Percentiles rank a stretch among this genome's conserved stretches.
Evolutionary conservation across 371 early-diverging fungal genomes (phyloP).

Genomic region (Mucor plumbeus): DNA sequence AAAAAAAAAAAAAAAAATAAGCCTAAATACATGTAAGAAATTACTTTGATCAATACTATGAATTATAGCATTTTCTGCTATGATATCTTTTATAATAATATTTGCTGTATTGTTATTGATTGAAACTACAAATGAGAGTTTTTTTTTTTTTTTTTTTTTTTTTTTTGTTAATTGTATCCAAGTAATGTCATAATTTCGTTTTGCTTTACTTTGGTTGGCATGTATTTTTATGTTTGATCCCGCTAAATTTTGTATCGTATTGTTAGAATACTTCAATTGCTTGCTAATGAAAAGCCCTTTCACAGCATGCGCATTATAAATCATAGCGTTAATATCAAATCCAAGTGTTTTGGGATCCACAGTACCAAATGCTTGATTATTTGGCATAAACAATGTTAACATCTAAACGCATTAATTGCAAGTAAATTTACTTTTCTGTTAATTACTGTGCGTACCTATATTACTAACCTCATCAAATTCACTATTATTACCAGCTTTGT

Average conservation of each 20-base stretch:
- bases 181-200: no score
- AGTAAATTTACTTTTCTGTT: not conserved
- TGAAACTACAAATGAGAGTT: not conserved
- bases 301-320: slow-evolving; percentile 6
- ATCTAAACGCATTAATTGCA: not conserved
- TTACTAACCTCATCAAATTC: not conserved
- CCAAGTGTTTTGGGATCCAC: slow-evolving; percentile 14
- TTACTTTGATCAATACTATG: slow-evolving; percentile 44
- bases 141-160: no score
- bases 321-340: slow-evolving; percentile 5
- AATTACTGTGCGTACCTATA: not conserved
- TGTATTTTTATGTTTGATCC: not conserved
- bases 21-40: not conserved
- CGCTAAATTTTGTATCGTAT: not conserved
- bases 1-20: not conserved
- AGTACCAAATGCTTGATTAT: slow-evolving; percentile 30
- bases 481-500: not conserved
- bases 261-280: not conserved
- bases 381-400: slow-evolving; percentile 44
- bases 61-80: slow-evolving; percentile 47
- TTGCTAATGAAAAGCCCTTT: not conserved
- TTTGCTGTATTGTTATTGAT: slow-evolving; percentile 16
- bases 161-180: not conserved
- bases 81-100: slow-evolving; percentile 36
- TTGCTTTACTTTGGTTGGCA: not conserved